Base-by-base conservation (phyloP, 306 rosid species). In the Quercus mongolica region DNA sequence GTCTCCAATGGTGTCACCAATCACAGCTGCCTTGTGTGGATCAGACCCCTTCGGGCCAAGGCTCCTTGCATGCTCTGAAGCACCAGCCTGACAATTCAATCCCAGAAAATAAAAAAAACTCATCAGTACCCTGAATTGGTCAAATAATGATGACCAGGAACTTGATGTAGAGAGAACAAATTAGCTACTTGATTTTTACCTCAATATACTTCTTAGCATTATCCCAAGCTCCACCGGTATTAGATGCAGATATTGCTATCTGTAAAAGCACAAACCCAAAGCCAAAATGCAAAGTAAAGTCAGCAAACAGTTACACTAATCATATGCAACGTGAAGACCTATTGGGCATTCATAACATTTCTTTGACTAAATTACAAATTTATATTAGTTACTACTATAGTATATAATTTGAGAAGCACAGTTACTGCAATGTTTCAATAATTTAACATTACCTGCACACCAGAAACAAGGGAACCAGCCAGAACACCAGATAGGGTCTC, bases 171-270 rank as follows among this genome's bases (percentile, higher is more conserved):
- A 64, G 8, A 64, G 30, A 18, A 64, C n/a, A 13, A 49, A 30
- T 23, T 10, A 19, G 28, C 52, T 2, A 10, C 26, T 35, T n/a
- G 26, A 58, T 33, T 2, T 28, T 63, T 68, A 87, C 91, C 94
- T 90, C 94, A 61, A 90, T 90, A 87, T 90, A 90, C 88, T 90
- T 90, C 92, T 90, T 90, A 7, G 94, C 94, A 82, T 90, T 88
- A 82, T 90, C 92, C 94, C 94, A 88, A 25, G 92, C 94, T 71
- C 94, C 94, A 70, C 94, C 94, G 25, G 92, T 90, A 87, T 90
- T 87, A 12, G 94, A 90, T 65, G 94, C 94, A 64, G 92, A 90
- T 82, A 90, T 90, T 17, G 94, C 94, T 5, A 90, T 80, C 94
- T 84, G 85, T 46, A 17, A 46, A 28, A 68, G 21, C 19, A 68